phyloP scores from a whole-genome alignment of 768 basidiomycete genomes.

The Rhodotorula toruloides region DNA sequence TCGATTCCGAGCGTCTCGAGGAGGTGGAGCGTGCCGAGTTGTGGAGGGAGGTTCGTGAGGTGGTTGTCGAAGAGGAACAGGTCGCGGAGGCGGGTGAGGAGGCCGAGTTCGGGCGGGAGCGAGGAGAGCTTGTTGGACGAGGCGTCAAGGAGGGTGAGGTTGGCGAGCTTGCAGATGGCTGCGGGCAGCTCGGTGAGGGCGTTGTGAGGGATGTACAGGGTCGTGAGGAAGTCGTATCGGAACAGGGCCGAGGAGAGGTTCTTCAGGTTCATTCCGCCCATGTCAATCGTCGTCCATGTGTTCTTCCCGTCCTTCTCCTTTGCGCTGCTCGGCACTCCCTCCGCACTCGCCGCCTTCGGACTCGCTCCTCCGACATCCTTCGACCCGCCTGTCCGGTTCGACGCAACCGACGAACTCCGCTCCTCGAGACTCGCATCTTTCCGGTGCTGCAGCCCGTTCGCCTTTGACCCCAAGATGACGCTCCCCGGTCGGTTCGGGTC shows the following conservation, averaged over 20 bases:
- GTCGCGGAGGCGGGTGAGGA: constrained; percentile 83
- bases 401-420: constrained; percentile 24
- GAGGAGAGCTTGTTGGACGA: constrained; percentile 76
- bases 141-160: constrained; percentile 82
- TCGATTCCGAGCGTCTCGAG: constrained; percentile 90
- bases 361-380: constrained; percentile 22
- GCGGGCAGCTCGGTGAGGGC: constrained; percentile 69
- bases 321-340: background rate
- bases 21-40: constrained; percentile 85
- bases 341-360: background rate
- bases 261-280: constrained; percentile 92
- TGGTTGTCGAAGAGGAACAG: constrained; percentile 94
- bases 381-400: constrained; percentile 8
- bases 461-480: constrained; percentile 7
- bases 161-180: constrained; percentile 73
- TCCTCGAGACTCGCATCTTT: constrained; percentile 22
- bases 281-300: constrained; percentile 80
- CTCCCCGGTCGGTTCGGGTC: constrained; percentile 39
- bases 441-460: background rate
- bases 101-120: constrained; percentile 80
- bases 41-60: constrained; percentile 72
- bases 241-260: constrained; percentile 75
- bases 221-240: constrained; percentile 84
- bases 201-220: constrained; percentile 96
- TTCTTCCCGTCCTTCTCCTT: constrained; percentile 23